A percentile compares a stretch with the other conserved stretches of the same genome.
Conservation (phyloP, 2,329 filamentous ascomycete species). For the Aspergillus arachidicola region DNA sequence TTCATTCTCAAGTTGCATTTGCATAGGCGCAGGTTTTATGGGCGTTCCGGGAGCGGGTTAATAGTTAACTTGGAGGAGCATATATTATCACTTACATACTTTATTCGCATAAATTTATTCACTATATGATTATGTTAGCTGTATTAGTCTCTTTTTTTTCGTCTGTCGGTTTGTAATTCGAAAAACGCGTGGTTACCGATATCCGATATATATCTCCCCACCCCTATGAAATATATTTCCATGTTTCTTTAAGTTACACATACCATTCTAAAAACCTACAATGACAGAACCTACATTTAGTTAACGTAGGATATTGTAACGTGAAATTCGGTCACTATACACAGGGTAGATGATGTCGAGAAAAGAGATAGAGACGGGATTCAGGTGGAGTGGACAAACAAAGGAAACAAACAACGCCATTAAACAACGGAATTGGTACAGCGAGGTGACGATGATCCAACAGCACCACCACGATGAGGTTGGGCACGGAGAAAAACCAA, state of each 20-base stretch:
- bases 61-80: not conserved
- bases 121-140: too few relatives aligned
- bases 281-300: not conserved
- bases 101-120: not conserved
- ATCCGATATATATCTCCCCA: not conserved
- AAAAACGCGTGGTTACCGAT: not conserved
- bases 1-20: not conserved
- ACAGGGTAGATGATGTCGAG: slow-evolving; percentile 16
- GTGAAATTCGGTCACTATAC: slow-evolving; percentile 21
- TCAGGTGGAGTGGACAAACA: slow-evolving; percentile 1
- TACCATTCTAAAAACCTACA: not conserved
- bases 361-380: slow-evolving; percentile 19
- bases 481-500: slow-evolving; percentile 19
- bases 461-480: not conserved
- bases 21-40: slow-evolving; percentile 3
- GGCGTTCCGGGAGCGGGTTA: not conserved
- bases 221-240: not conserved
- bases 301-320: slow-evolving; percentile 1
- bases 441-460: slow-evolving; percentile 16
- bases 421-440: slow-evolving; percentile 28
- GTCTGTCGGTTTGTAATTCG: not conserved
- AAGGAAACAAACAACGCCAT: slow-evolving; percentile 13
- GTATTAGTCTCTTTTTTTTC: not conserved
- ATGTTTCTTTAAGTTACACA: not conserved
- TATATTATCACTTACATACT: not conserved